Evolutionary conservation across 1,139 yeast species (phyloP), one percentile per base, ranked within the genome.

Genomic region (Candida gigantensis): DNA sequence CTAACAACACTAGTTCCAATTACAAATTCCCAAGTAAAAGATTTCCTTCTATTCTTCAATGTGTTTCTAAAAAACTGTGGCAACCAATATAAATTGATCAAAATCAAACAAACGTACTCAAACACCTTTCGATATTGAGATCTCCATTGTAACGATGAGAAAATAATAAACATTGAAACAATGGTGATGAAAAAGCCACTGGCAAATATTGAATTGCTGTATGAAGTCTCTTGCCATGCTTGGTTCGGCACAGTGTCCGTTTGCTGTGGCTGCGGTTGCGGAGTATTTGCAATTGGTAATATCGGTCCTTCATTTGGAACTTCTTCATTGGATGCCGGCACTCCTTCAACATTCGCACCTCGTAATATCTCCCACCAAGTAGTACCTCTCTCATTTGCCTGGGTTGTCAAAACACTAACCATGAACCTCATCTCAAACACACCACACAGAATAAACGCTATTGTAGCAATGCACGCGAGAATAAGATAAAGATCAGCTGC

Each of bases 21-120:
- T 13, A 89, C 72, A 51, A 84, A 92, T 41, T 75, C 74, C 87
- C 89, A 83, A 28, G 68, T 61, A 47, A 85, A 80, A 4, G 89
- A 77, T 26, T 68, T 65, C 37, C 83, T 65, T n/a, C 86, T 70
- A 17, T 92, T 92, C 40, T 87, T 73, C 14, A 84, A 60, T 4
- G 85, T 81, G 53, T 88, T 87, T 49, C 96, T 71, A 43, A 81
- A 77, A 34, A 88, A 83, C 57, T 90, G 98, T 0, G 97, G 97
- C n/a, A 84, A 49, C 97, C 97, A 90, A 48, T 77, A 80, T 1
- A 95, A 85, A 55, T 81, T 85, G 21, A 83, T 53, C 1, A 70
- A 39, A 2, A 80, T 43, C 5, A 83, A 55, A 1, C 76, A 62
- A 2, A 72, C 38, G 41, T 75, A 79, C 53, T 88, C 96, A 52